Conservation (phyloP, 148 eudicot genomes). For the Camellia japonica region DNA sequence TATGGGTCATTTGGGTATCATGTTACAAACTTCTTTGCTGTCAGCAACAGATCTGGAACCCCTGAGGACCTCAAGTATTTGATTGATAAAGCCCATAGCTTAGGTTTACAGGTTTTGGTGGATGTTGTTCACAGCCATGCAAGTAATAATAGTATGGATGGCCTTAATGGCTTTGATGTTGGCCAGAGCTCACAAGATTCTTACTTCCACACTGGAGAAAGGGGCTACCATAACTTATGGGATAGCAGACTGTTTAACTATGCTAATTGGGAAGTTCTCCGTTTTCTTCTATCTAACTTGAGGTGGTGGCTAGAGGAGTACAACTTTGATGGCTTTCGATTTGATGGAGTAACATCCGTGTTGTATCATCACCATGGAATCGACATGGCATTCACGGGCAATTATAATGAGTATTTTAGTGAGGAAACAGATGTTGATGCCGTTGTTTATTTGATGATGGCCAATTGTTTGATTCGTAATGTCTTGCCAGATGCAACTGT, state of each 20-base stretch:
- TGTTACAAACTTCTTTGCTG: slow-evolving; percentile 94
- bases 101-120: slow-evolving; percentile 84
- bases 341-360: slow-evolving; percentile 97
- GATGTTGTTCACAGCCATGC: slow-evolving; percentile 98
- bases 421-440: slow-evolving; percentile 91
- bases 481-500: slow-evolving; percentile 81
- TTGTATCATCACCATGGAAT: slow-evolving; percentile 94
- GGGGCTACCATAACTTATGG: slow-evolving; percentile 89
- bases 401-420: slow-evolving; percentile 84
- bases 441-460: slow-evolving; percentile 88
- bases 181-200: slow-evolving; percentile 92
- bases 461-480: slow-evolving; percentile 62
- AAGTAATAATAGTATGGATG: slow-evolving; percentile 86
- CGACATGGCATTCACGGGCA: slow-evolving; percentile 71
- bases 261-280: slow-evolving; percentile 96
- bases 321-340: slow-evolving; percentile 91
- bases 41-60: slow-evolving; percentile 88
- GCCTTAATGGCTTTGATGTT: slow-evolving; percentile 90
- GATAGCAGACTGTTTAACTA: slow-evolving; percentile 94
- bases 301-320: slow-evolving; percentile 98
- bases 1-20: slow-evolving; percentile 97
- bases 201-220: slow-evolving; percentile 82
- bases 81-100: slow-evolving; percentile 93
- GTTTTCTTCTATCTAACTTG: slow-evolving; percentile 85
- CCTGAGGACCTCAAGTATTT: slow-evolving; percentile 96